Evolutionary conservation across 805 yeast species (phyloP).

Genomic region (Candida quercuum): DNA sequence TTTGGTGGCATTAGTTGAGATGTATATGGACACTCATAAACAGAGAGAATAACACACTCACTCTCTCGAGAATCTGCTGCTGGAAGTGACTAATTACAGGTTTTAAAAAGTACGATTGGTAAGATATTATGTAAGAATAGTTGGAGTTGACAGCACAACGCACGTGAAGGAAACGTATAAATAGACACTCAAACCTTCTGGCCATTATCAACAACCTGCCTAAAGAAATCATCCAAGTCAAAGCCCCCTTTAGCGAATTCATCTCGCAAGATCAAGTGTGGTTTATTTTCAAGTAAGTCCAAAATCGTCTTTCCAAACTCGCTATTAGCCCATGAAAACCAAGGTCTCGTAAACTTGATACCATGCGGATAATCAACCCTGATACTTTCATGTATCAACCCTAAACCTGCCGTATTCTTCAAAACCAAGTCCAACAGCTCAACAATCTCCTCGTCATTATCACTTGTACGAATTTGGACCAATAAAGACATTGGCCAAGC

Average conservation of each 20-base stretch:
- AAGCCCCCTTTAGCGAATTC: slow-evolving; percentile 18
- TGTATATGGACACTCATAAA: too few relatives aligned
- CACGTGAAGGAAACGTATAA: too few relatives aligned
- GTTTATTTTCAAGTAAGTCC: slow-evolving; percentile 67
- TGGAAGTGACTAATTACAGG: too few relatives aligned
- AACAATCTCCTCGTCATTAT: slow-evolving; percentile 63
- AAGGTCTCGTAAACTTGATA: slow-evolving; percentile 61
- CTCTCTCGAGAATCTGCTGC: too few relatives aligned
- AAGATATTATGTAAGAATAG: too few relatives aligned
- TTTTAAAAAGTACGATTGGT: too few relatives aligned
- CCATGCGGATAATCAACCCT: slow-evolving; percentile 51
- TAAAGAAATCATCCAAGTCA: not conserved
- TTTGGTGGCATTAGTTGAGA: too few relatives aligned
- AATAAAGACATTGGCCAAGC: slow-evolving; percentile 94
- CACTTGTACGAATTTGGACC: slow-evolving; percentile 67
- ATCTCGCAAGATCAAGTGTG: slow-evolving; percentile 58
- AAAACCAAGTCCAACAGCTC: slow-evolving; percentile 44
- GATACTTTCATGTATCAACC: slow-evolving; percentile 81
- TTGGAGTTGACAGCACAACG: too few relatives aligned
- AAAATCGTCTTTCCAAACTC: slow-evolving; percentile 87
- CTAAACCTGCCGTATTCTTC: slow-evolving; percentile 64
- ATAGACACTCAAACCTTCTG: too few relatives aligned
- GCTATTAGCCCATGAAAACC: slow-evolving; percentile 95
- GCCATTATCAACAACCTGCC: not conserved
- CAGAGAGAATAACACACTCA: too few relatives aligned